A percentile compares a stretch with the other conserved stretches of the same genome.
Conservation (phyloP, 345 rosid species). For the Heritiera fomes region DNA sequence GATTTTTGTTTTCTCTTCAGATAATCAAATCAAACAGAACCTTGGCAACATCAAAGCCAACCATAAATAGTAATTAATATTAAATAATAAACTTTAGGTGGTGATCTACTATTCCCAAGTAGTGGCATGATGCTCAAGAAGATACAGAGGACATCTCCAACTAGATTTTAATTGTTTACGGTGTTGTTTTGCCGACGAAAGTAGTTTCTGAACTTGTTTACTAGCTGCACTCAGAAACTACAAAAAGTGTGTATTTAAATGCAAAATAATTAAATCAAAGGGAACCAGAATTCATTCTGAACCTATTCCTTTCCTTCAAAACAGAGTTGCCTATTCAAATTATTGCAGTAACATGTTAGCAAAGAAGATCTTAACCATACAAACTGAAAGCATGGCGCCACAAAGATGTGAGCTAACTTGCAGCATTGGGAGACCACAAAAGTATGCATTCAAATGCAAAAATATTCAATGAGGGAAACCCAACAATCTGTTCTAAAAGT, state of each 20-base stretch:
- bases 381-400: not conserved
- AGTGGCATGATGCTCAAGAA: not conserved
- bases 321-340: not conserved
- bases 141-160: not conserved
- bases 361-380: not conserved
- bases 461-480: not conserved
- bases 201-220: not conserved
- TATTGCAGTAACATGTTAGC: not conserved
- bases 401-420: not conserved
- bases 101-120: not conserved
- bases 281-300: not conserved
- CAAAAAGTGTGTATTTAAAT: not conserved
- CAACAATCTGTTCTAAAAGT: not conserved
- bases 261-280: not conserved
- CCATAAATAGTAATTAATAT: not conserved
- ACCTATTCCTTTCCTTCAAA: not conserved
- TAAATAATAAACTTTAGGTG: not conserved
- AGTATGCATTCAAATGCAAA: not conserved
- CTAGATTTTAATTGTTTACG: not conserved
- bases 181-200: not conserved
- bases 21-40: not conserved
- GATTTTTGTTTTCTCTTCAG: not conserved
- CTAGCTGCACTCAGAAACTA: not conserved
- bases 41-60: not conserved
- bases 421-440: not conserved